These are phyloP conservation scores for Talaromyces sp. DNA, from an alignment of 2,329 filamentous ascomycete species.

Conservation along the genomic window DNA sequence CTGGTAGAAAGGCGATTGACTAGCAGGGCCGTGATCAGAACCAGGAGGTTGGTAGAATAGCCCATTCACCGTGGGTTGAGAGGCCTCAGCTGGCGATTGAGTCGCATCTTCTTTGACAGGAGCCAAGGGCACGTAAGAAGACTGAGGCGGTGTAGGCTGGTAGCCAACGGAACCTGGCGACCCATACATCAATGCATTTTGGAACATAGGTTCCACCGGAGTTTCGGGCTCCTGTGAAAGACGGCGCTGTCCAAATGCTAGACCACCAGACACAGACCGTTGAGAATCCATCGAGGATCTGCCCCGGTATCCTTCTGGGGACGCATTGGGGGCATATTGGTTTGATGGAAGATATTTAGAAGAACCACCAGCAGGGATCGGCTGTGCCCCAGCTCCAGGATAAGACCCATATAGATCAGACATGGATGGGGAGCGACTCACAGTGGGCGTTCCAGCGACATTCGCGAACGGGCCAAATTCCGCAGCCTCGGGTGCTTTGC, in stretches of 20 bases:
- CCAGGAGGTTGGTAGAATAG: constrained; percentile 26
- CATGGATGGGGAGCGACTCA: constrained; percentile 73
- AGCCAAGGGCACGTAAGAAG: constrained; percentile 42
- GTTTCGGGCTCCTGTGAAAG: constrained; percentile 41
- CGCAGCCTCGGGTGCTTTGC: constrained; percentile 55
- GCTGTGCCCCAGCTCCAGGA: constrained; percentile 39
- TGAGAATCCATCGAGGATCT: constrained; percentile 54
- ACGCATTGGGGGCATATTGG: constrained; percentile 53
- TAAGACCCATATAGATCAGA: constrained; percentile 74
- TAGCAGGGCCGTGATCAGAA: constrained; percentile 8
- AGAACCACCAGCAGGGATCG: constrained; percentile 35
- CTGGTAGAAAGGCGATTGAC: constrained; percentile 31
- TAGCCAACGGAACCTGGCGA: constrained; percentile 36
- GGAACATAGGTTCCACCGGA: constrained; percentile 38
- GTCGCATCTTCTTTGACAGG: constrained; percentile 43
- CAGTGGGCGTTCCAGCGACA: constrained; percentile 72
- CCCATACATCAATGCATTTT: constrained; percentile 33
- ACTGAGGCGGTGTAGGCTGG: constrained; percentile 42
- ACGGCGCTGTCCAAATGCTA: constrained; percentile 37
- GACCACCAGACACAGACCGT: constrained; percentile 41
- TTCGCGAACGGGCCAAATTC: constrained; percentile 81
- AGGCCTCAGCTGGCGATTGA: constrained; percentile 27
- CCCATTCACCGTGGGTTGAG: constrained; percentile 29
- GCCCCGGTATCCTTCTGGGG: constrained; percentile 54
- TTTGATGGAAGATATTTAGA: constrained; percentile 49